Evolutionary conservation across 495 filamentous ascomycete genomes (phyloP).

Genomic region (Trichoderma parareesei): DNA sequence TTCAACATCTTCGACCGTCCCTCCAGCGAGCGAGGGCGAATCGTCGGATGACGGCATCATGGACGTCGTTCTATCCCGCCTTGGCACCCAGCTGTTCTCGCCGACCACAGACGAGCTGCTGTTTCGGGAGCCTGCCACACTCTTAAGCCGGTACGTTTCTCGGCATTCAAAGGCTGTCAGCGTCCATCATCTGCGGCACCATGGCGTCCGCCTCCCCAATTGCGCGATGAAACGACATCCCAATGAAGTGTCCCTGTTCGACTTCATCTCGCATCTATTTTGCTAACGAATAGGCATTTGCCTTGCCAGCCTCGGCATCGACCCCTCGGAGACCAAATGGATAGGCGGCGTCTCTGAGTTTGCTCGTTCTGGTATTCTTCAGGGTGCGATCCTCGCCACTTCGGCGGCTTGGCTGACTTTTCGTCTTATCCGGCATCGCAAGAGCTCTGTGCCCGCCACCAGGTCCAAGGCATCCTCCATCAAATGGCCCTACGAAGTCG

Average conservation of each 20-base stretch:
- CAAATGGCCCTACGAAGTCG: slow-evolving; percentile 24
- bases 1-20: background rate
- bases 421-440: slow-evolving; percentile 4
- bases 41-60: background rate
- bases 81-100: background rate
- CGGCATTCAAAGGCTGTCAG: background rate
- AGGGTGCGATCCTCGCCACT: slow-evolving; percentile 9
- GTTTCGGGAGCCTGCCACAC: background rate
- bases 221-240: background rate
- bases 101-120: slow-evolving; percentile 1
- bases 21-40: slow-evolving; percentile 5
- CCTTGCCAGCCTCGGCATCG: background rate
- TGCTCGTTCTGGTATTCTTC: slow-evolving; percentile 10
- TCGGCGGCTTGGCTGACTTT: slow-evolving; percentile 11
- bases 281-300: background rate
- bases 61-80: slow-evolving; percentile 1
- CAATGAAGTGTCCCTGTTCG: background rate
- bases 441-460: background rate
- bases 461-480: slow-evolving; percentile 21
- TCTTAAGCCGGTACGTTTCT: background rate
- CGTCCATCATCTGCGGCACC: background rate
- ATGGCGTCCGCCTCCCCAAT: background rate
- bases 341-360: slow-evolving; percentile 2
- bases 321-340: slow-evolving; percentile 10
- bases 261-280: background rate